Percentiles rank a stretch among this genome's conserved stretches.
These are phyloP conservation scores for Pythium inflatum DNA, from an alignment of 352 stramenopile genomes.

Conservation along the genomic window DNA sequence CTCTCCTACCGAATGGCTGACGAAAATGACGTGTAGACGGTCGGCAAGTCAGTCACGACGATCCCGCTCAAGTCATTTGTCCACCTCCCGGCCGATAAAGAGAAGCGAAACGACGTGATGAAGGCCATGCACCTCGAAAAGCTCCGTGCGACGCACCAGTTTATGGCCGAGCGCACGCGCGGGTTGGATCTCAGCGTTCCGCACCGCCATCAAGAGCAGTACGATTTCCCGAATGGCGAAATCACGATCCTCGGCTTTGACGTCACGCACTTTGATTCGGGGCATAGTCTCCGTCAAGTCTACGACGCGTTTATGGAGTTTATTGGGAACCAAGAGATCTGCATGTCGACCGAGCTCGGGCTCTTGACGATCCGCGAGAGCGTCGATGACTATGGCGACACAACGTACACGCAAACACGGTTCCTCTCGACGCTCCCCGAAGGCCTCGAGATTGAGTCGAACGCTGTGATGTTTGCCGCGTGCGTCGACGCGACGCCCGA, in stretches of 20 bases:
- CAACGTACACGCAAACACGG: constrained; percentile 9
- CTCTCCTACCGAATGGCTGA: too few species aligned
- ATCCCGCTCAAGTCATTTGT: constrained; percentile 20
- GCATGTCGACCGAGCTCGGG: constrained; percentile 13
- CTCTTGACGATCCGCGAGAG: constrained; percentile 26
- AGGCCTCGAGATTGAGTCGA: constrained; percentile 26
- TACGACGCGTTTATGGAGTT: constrained; percentile 22
- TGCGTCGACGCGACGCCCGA: background rate
- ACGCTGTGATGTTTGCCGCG: constrained; percentile 1
- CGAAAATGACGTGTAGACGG: background rate
- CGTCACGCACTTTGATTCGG: constrained; percentile 9
- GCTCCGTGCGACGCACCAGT: constrained; percentile 8
- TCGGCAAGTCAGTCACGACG: background rate
- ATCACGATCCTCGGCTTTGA: constrained; percentile 12
- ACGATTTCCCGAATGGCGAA: constrained; percentile 21
- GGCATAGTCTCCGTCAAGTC: constrained; percentile 24
- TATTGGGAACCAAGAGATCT: constrained; percentile 22
- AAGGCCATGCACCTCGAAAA: background rate
- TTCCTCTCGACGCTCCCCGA: constrained; percentile 18
- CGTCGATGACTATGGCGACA: constrained; percentile 1
- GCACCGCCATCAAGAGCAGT: constrained; percentile 22
- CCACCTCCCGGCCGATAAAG: constrained; percentile 2
- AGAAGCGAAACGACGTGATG: constrained; percentile 3
- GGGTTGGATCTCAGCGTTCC: constrained; percentile 19
- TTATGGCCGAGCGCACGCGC: constrained; percentile 20